phyloP scores from a whole-genome alignment of 2,329 filamentous ascomycete species.

The Piedraia hortae region DNA sequence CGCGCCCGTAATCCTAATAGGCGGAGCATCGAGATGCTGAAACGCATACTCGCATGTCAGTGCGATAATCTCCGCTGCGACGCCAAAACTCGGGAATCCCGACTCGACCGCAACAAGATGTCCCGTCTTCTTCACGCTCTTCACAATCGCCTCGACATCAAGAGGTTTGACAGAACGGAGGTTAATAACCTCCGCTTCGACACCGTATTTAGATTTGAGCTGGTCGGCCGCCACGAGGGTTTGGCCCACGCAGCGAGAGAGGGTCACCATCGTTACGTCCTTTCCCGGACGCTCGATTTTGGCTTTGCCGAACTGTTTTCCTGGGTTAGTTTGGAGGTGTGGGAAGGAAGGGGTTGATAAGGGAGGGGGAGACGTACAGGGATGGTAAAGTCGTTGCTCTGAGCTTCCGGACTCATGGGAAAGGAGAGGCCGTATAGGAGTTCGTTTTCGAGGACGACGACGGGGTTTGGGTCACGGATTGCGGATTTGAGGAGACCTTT shows the following conservation, averaged over 20 bases:
- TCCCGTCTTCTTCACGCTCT: slow-evolving; percentile 96
- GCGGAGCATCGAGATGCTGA: slow-evolving; percentile 87
- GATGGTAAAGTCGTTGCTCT: slow-evolving; percentile 87
- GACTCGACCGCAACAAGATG: slow-evolving; percentile 79
- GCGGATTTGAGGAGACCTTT: slow-evolving; percentile 95
- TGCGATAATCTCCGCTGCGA: slow-evolving; percentile 76
- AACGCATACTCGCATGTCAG: slow-evolving; percentile 94
- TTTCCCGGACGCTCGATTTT: slow-evolving; percentile 94
- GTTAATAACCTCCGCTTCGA: slow-evolving; percentile 93
- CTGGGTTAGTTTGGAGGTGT: slow-evolving; percentile 1
- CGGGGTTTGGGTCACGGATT: slow-evolving; percentile 93
- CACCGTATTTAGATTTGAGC: slow-evolving; percentile 86
- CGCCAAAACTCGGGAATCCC: slow-evolving; percentile 85
- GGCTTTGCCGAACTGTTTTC: slow-evolving; percentile 58
- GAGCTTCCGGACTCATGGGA: slow-evolving; percentile 90
- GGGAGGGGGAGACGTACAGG: slow-evolving; percentile 32
- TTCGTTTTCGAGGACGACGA: slow-evolving; percentile 37
- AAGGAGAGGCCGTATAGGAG: slow-evolving; percentile 76
- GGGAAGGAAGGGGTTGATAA: no score
- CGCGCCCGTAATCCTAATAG: slow-evolving; percentile 79
- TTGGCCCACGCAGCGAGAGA: slow-evolving; percentile 89
- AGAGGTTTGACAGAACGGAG: slow-evolving; percentile 91
- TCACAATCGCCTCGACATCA: slow-evolving; percentile 81
- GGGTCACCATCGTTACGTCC: slow-evolving; percentile 81
- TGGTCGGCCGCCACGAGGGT: slow-evolving; percentile 65